A percentile compares a stretch with the other conserved stretches of the same genome.
These are phyloP conservation scores for Wickerhamiella azyma DNA, from an alignment of 805 yeast genomes.

Conservation along the genomic window DNA sequence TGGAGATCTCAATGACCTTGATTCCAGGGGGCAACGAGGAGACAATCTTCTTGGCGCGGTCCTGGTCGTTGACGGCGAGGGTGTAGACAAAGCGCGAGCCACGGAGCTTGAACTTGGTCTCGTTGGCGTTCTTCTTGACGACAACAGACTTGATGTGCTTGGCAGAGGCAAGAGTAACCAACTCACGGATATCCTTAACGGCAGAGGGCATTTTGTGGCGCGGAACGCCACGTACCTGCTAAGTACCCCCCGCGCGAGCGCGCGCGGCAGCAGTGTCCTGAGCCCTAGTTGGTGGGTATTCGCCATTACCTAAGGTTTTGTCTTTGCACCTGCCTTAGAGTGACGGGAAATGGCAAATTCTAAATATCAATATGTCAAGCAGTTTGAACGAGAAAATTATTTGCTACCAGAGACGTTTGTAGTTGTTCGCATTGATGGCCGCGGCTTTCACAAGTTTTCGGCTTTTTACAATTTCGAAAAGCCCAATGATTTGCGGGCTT, in stretches of 20 bases:
- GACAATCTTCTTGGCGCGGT: slow-evolving; percentile 93
- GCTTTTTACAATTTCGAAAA: slow-evolving; percentile 59
- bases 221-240: slow-evolving; percentile 3
- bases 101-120: slow-evolving; percentile 98
- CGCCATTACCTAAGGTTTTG: neutral
- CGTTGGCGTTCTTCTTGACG: slow-evolving; percentile 87
- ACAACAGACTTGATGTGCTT: slow-evolving; percentile 87
- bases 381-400: slow-evolving; percentile 59
- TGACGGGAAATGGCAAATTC: slow-evolving; percentile 49
- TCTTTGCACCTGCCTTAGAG: neutral
- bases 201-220: slow-evolving; percentile 30
- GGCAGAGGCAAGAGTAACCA: slow-evolving; percentile 76
- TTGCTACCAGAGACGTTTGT: slow-evolving; percentile 72
- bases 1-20: slow-evolving; percentile 18
- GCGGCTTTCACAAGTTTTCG: slow-evolving; percentile 78
- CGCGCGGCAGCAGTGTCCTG: too few relatives aligned
- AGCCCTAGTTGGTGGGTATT: too few relatives aligned
- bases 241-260: neutral
- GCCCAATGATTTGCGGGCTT: slow-evolving; percentile 75
- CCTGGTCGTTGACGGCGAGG: slow-evolving; percentile 84
- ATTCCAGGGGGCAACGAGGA: slow-evolving; percentile 86
- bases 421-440: slow-evolving; percentile 80
- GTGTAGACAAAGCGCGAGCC: slow-evolving; percentile 92
- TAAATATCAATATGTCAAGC: slow-evolving; percentile 72
- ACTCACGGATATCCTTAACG: slow-evolving; percentile 93